Evolutionary conservation across 2,329 filamentous ascomycete species (phyloP).

Genomic region (Ophiostoma angusticollis): DNA sequence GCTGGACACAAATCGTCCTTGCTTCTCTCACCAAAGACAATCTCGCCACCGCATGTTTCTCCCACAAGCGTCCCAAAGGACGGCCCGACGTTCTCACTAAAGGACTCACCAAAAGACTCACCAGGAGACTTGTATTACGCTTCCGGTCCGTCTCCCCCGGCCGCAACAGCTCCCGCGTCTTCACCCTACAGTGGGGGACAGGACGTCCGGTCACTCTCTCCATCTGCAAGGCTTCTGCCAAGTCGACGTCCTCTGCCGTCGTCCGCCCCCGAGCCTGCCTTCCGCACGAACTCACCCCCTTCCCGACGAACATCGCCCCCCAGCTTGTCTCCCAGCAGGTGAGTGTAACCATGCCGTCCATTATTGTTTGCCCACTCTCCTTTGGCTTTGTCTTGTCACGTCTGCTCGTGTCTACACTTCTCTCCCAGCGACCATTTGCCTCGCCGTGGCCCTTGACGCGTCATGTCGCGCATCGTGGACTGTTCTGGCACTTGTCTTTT

Average conservation of each 20-base stretch:
- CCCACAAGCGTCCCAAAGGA: no score
- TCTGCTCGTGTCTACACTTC: not conserved
- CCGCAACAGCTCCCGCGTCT: no score
- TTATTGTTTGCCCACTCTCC: not conserved
- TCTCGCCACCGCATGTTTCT: not conserved
- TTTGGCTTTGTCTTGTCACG: not conserved
- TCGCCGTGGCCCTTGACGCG: not conserved
- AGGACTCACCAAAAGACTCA: no score
- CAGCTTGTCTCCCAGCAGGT: not conserved
- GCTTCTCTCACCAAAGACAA: no score
- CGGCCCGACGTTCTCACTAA: no score
- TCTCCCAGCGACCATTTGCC: not conserved
- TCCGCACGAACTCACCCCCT: no score
- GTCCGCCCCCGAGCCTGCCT: not conserved
- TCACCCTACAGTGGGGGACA: not conserved
- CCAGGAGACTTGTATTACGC: no score
- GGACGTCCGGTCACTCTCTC: not conserved
- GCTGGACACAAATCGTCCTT: not conserved
- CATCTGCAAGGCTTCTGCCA: not conserved
- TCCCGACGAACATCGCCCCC: not conserved
- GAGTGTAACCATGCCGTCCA: not conserved
- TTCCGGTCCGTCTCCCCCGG: no score
- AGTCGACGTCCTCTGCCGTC: conserved; percentile 2
- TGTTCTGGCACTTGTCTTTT: not conserved
- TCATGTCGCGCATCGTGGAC: not conserved